Conservation (phyloP, 2,329 filamentous ascomycete genomes). For the Fusarium nodosum region DNA sequence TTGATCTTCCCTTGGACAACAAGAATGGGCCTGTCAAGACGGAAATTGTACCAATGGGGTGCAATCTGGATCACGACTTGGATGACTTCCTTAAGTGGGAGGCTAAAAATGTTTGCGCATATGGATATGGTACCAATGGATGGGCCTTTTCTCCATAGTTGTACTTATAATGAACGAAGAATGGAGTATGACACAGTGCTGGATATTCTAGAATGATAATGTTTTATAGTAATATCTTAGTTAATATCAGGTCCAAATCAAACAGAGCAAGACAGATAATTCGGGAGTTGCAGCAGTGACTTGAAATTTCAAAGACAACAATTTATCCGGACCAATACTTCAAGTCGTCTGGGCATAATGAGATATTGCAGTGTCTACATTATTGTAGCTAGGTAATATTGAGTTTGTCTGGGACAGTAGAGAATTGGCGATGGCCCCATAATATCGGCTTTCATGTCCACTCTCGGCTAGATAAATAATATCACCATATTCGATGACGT, state of each 20-base stretch:
- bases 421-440: not conserved
- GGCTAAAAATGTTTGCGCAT: constrained; percentile 22
- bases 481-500: not conserved
- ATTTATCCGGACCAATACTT: not conserved
- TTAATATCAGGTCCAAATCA: not conserved
- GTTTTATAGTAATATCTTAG: constrained; percentile 9
- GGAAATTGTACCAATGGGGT: constrained; percentile 11
- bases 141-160: constrained; percentile 1
- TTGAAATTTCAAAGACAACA: not conserved
- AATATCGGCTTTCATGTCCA: not conserved
- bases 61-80: constrained; percentile 26
- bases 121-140: constrained; percentile 24
- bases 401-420: not conserved
- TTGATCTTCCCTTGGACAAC: accelerated
- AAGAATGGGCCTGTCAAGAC: not conserved
- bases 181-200: not conserved
- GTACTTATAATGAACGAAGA: not conserved
- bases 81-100: constrained; percentile 28
- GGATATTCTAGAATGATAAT: constrained; percentile 6
- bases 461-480: not conserved
- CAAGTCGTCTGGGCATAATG: accelerated
- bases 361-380: not conserved
- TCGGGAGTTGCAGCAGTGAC: accelerated
- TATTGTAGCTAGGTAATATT: not conserved
- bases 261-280: not conserved